Conservation (phyloP, 352 stramenopile genomes). For the Aphanomyces stellatus region DNA sequence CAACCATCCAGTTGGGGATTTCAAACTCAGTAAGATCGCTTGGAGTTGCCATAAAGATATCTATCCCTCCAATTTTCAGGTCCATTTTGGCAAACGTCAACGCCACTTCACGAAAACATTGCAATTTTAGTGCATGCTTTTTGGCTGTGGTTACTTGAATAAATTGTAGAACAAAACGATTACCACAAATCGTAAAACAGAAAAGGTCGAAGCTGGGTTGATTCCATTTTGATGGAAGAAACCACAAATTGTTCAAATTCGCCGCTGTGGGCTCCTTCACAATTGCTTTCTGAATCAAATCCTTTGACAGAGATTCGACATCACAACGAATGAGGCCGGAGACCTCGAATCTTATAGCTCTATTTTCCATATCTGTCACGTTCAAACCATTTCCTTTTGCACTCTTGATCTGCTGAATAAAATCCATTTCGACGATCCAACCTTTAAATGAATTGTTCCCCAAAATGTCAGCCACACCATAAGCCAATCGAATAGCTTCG, state of each 20-base stretch:
- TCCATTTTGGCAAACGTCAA: background rate
- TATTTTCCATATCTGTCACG: background rate
- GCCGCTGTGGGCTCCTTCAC: background rate
- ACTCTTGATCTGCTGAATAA: background rate
- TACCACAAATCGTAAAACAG: background rate
- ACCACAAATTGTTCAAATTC: background rate
- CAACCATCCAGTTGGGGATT: background rate
- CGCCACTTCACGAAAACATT: background rate
- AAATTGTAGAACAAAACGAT: background rate
- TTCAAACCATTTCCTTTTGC: background rate
- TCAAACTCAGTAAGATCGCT: background rate
- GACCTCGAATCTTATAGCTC: background rate
- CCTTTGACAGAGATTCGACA: background rate
- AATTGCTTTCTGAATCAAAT: background rate
- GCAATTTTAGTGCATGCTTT: background rate
- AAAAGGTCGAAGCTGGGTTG: background rate
- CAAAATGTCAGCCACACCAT: background rate
- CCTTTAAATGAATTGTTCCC: background rate
- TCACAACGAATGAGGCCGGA: background rate
- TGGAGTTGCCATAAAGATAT: background rate
- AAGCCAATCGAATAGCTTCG: background rate
- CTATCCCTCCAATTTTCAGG: background rate
- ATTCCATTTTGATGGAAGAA: background rate
- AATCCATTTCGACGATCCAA: background rate
- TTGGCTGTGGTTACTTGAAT: background rate